Percentiles rank a stretch among this genome's conserved stretches.
phyloP scores from a whole-genome alignment of 345 rosid genomes.

The Syzygium grande region DNA sequence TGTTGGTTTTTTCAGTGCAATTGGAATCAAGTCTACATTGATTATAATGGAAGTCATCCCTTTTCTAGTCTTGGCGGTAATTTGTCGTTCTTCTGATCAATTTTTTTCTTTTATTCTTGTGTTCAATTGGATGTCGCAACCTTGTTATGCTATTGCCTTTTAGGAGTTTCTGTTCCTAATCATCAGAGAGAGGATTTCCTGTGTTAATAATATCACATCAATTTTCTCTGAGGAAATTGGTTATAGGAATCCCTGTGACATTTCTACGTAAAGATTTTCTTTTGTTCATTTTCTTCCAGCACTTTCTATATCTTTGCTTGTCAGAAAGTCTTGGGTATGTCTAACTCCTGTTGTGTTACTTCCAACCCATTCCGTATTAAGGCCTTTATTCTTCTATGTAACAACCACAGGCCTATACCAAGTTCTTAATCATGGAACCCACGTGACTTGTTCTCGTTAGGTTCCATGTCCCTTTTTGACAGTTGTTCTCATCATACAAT shows the following conservation, averaged over 20 bases:
- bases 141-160: background rate
- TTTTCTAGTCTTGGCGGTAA: conserved; percentile 94
- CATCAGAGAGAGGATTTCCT: background rate
- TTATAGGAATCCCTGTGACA: background rate
- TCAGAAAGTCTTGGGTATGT: background rate
- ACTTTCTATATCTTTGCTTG: background rate
- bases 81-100: conserved; percentile 17
- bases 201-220: background rate
- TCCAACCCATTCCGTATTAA: background rate
- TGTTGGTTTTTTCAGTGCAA: conserved; percentile 80
- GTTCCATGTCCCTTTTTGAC: background rate
- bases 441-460: background rate
- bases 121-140: background rate
- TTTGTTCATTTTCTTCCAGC: background rate
- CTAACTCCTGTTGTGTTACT: background rate
- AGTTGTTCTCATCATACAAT: background rate
- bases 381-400: background rate
- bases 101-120: background rate
- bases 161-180: background rate
- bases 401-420: background rate
- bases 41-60: conserved; percentile 99
- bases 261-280: background rate
- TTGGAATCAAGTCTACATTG: conserved; percentile 88
- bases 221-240: background rate
- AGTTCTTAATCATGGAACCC: background rate